These are phyloP conservation scores for Nissolia schottii DNA, from an alignment of 306 rosid species.

Conservation along the genomic window DNA sequence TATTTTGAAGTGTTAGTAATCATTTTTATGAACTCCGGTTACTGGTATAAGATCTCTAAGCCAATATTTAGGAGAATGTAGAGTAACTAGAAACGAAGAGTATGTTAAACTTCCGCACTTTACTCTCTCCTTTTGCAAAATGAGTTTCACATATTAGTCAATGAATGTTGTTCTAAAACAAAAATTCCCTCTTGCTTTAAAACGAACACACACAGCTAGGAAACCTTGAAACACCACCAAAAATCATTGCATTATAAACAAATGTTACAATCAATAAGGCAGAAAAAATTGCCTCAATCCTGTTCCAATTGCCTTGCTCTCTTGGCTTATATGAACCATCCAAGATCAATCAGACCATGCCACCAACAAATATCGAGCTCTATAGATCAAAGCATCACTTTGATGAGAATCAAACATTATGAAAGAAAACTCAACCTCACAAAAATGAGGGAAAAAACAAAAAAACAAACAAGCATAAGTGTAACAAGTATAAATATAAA, in stretches of 20 bases:
- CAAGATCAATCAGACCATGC: slow-evolving; percentile 27
- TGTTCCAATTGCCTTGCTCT: slow-evolving; percentile 18
- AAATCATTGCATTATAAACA: slow-evolving; percentile 15
- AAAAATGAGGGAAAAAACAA: slow-evolving; percentile 10
- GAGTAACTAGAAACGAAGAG: too few species aligned
- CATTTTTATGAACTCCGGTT: background rate
- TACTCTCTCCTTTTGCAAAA: too few species aligned
- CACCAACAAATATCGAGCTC: background rate
- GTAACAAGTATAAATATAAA: background rate
- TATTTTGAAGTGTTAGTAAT: too few species aligned
- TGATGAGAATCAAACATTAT: slow-evolving; percentile 15
- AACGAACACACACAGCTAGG: too few species aligned
- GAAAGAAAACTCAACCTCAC: slow-evolving; percentile 8
- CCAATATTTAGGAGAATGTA: too few species aligned
- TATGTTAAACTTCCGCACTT: too few species aligned
- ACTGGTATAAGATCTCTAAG: background rate
- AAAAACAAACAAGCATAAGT: background rate
- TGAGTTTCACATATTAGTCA: too few species aligned
- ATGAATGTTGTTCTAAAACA: too few species aligned
- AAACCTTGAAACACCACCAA: background rate
- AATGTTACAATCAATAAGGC: slow-evolving; percentile 29
- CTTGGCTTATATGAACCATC: slow-evolving; percentile 9
- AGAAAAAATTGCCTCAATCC: slow-evolving; percentile 24
- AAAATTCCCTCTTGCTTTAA: too few species aligned
- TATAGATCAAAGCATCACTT: slow-evolving; percentile 36